Evolutionary conservation across 1,284 basidiomycete genomes (phyloP).

Genomic region (Melampsora americana): DNA sequence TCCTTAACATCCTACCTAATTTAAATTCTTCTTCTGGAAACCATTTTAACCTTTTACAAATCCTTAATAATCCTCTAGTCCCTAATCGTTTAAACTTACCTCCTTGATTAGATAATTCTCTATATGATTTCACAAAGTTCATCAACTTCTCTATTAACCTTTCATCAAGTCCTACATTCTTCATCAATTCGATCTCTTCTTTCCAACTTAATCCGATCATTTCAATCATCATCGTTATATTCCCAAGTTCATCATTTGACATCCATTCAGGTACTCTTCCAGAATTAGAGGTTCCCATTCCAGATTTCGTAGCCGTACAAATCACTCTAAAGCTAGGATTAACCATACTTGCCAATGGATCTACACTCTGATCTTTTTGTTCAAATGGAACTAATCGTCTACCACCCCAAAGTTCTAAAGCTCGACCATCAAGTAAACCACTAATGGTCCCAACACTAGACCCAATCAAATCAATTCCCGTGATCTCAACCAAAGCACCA

Average conservation of each 20-base stretch:
- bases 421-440: slow-evolving; percentile 36
- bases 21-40: background rate
- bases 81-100: background rate
- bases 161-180: background rate
- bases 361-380: too few species aligned
- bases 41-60: background rate
- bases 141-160: background rate
- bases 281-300: background rate
- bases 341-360: too few species aligned
- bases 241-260: background rate
- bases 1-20: background rate
- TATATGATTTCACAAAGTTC: background rate
- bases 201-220: background rate
- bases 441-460: slow-evolving; percentile 52
- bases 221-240: background rate
- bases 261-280: background rate
- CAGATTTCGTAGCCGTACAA: background rate
- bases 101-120: background rate
- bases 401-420: background rate
- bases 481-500: slow-evolving; percentile 53
- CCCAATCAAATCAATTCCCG: slow-evolving; percentile 55
- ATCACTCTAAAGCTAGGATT: slow-evolving; percentile 28
- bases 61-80: background rate
- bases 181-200: background rate
- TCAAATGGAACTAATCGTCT: background rate